Conservation (phyloP, 495 filamentous ascomycete genomes). For the Letharia lupina region DNA sequence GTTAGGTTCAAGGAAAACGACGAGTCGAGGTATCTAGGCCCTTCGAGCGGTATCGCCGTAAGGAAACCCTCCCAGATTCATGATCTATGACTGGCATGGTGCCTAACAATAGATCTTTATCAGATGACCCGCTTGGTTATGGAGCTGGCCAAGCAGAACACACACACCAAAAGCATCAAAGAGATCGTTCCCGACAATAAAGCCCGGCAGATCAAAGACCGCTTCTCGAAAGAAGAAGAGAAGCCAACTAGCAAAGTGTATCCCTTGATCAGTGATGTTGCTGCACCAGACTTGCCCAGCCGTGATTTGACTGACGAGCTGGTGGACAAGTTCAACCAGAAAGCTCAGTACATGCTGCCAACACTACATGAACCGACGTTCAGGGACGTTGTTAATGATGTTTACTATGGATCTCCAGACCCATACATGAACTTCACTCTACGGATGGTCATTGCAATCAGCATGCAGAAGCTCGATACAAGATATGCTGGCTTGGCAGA, state of each 20-base stretch:
- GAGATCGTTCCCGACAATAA: slow-evolving; percentile 72
- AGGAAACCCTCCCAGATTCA: slow-evolving; percentile 43
- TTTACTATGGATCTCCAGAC: slow-evolving; percentile 66
- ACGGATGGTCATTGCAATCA: slow-evolving; percentile 84
- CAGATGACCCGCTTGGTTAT: slow-evolving; percentile 86
- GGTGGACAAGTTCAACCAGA: slow-evolving; percentile 69
- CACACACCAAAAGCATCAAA: slow-evolving; percentile 72
- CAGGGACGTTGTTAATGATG: slow-evolving; percentile 63
- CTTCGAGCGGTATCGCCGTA: slow-evolving; percentile 90
- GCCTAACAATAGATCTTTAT: slow-evolving; percentile 34
- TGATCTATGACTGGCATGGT: background rate
- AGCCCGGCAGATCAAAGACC: slow-evolving; percentile 49
- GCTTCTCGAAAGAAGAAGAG: slow-evolving; percentile 46
- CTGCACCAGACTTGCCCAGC: slow-evolving; percentile 60
- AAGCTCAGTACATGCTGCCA: slow-evolving; percentile 80
- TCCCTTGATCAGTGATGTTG: slow-evolving; percentile 66
- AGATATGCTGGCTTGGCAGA: slow-evolving; percentile 80
- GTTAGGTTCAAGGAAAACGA: slow-evolving; percentile 74
- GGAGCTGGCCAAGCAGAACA: slow-evolving; percentile 86
- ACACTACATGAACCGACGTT: slow-evolving; percentile 77
- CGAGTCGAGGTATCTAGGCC: slow-evolving; percentile 79
- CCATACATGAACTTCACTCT: slow-evolving; percentile 78
- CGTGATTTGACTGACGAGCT: slow-evolving; percentile 60
- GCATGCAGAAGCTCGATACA: slow-evolving; percentile 76
- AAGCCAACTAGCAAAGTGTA: slow-evolving; percentile 63